A percentile compares a stretch with the other conserved stretches of the same genome.
Conservation (phyloP, 176 grass and related monocot genomes). For the Poa pratensis region DNA sequence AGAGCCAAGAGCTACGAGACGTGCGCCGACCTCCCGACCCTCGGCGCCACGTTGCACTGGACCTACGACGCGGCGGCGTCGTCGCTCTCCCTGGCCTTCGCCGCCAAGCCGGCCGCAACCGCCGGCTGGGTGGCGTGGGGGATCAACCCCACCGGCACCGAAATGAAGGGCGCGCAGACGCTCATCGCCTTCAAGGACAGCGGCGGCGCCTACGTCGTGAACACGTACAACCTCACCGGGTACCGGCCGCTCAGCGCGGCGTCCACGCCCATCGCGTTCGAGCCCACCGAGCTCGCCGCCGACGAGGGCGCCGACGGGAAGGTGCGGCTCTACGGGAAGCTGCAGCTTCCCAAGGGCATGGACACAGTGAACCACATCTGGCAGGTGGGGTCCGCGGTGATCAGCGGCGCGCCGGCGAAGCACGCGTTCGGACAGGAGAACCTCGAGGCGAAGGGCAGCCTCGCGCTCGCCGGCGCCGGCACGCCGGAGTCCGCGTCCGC, state of each 20-base stretch:
- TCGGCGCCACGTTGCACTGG: slow-evolving; percentile 65
- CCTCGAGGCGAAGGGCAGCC: slow-evolving; percentile 34
- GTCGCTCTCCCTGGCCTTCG: slow-evolving; percentile 62
- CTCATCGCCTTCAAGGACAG: slow-evolving; percentile 45
- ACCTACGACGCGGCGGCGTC: slow-evolving; percentile 45
- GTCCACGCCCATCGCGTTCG: slow-evolving; percentile 37
- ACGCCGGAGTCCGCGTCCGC: neutral
- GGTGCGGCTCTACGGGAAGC: slow-evolving; percentile 62
- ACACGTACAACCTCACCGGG: slow-evolving; percentile 60
- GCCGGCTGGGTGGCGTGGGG: slow-evolving; percentile 73
- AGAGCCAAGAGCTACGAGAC: slow-evolving; percentile 38
- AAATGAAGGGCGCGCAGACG: slow-evolving; percentile 70
- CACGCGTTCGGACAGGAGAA: slow-evolving; percentile 58
- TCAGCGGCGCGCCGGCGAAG: slow-evolving; percentile 42
- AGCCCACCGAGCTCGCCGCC: slow-evolving; percentile 47
- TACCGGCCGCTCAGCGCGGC: neutral
- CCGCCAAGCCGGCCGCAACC: slow-evolving; percentile 26
- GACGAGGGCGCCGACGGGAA: slow-evolving; percentile 45
- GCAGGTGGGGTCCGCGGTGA: slow-evolving; percentile 63
- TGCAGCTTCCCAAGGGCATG: slow-evolving; percentile 48
- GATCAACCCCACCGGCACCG: slow-evolving; percentile 60
- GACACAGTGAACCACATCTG: slow-evolving; percentile 72
- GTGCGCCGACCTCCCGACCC: slow-evolving; percentile 48
- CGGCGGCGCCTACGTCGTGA: slow-evolving; percentile 9
- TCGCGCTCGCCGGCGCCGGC: slow-evolving; percentile 44